Base-by-base conservation (phyloP, 1,284 basidiomycete genomes). In the Tylopilus sp. region DNA sequence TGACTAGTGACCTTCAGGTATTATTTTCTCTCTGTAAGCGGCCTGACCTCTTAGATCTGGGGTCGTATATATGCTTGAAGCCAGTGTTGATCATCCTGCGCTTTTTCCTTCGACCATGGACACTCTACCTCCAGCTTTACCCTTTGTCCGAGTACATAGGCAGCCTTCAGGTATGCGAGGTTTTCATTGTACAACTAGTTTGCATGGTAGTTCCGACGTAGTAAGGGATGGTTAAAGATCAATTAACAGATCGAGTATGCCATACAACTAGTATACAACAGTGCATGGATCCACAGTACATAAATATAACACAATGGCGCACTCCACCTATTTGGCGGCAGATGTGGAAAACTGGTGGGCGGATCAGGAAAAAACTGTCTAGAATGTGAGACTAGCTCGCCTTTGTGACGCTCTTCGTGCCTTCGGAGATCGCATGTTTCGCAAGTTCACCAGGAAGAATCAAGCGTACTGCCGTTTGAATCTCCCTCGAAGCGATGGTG, bases 401-500 rank as follows among this genome's bases (percentile, higher is more conserved):
- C 66, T 76, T 66, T 18, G 68, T 67, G 12, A 67, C 65, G 1
- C 67, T 70, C 76, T 85, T 87, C 55, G 85, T 87, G 36, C 88
- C 88, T 71, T 91, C 88, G 2, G 85, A 88, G 72, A 91, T 81
- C 28, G 79, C 77, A 52, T 80, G 80, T 67, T 83, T 82, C 38
- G 79, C 77, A 21, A 81, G 73, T 63, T 83, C 83, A 64, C 82
- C 82, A 42, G 86, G 87, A 21, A 89, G 81, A 69, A 89, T 88
- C 38, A 89, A 74, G 57, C 86, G 83, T 46, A 88, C 85, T 29
- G 86, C 74, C 9, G 86, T 89, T 69, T 89, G 86, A 62, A 89
- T 88, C 69, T 89, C 86, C 55, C 87, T 83, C 44, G 85, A 88
- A 53, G 86, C 87, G 67, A 89, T 88, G 47, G 86, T 89, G 15